A percentile compares a stretch with the other conserved stretches of the same genome.
phyloP scores from a whole-genome alignment of 2,329 filamentous ascomycete genomes.

The Cryphonectria carpinicola region DNA sequence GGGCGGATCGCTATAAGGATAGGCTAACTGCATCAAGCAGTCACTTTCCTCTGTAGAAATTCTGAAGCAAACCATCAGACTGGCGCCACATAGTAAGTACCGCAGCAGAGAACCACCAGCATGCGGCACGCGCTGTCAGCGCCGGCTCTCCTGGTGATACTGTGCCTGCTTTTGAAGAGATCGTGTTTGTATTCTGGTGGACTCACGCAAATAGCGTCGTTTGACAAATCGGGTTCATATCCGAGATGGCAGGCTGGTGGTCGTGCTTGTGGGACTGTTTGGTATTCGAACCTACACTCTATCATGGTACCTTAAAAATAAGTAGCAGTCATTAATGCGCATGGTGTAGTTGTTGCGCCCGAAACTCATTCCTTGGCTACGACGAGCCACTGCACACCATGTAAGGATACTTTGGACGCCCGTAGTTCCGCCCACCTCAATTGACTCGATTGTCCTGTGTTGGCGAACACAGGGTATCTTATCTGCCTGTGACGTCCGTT shows the following conservation, averaged over 20 bases:
- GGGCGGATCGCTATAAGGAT: neutral
- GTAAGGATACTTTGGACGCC: neutral
- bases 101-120: neutral
- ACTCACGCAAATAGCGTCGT: neutral
- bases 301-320: neutral
- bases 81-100: neutral
- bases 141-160: neutral
- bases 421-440: neutral
- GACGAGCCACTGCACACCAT: neutral
- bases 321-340: too few species aligned
- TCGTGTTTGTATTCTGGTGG: neutral
- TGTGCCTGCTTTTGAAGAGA: neutral
- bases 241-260: neutral
- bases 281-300: neutral
- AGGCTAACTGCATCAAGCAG: neutral
- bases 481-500: neutral
- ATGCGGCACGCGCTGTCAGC: neutral
- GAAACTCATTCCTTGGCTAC: too few species aligned
- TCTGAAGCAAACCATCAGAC: neutral
- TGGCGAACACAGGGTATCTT: neutral
- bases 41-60: neutral
- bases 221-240: neutral
- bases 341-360: too few species aligned
- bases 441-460: neutral
- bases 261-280: neutral